Evolutionary conservation across 495 filamentous ascomycete genomes (phyloP).

Genomic region (Tuber umbilicatum): DNA sequence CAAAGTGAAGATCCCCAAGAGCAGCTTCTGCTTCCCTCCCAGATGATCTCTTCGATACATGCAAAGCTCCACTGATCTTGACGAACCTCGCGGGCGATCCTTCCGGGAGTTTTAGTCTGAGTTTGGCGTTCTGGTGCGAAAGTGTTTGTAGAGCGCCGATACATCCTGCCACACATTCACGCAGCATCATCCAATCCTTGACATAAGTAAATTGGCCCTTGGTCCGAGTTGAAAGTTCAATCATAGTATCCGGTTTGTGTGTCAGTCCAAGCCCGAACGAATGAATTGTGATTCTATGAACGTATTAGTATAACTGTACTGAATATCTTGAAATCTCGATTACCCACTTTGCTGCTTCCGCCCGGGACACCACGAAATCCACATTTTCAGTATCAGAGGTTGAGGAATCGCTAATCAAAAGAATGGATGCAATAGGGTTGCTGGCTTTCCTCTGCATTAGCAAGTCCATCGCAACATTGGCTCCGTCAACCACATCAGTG

Average conservation of each 20-base stretch:
- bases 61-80: slow-evolving; percentile 94
- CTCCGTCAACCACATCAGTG: slow-evolving; percentile 94
- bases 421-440: slow-evolving; percentile 92
- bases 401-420: slow-evolving; percentile 98
- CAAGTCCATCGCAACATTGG: slow-evolving; percentile 97
- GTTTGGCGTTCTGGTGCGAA: slow-evolving; percentile 97
- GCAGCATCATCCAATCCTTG: slow-evolving; percentile 99
- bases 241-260: slow-evolving; percentile 98
- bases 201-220: slow-evolving; percentile 98
- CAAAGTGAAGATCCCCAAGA: slow-evolving; percentile 87
- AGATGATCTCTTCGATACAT: slow-evolving; percentile 96
- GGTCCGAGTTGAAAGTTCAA: slow-evolving; percentile 88
- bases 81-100: slow-evolving; percentile 96
- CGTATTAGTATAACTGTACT: slow-evolving; percentile 36
- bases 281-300: slow-evolving; percentile 76
- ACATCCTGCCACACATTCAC: slow-evolving; percentile 93
- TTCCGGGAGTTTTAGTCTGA: slow-evolving; percentile 90
- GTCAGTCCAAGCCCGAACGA: slow-evolving; percentile 95
- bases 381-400: slow-evolving; percentile 93
- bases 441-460: slow-evolving; percentile 96
- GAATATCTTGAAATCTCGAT: slow-evolving; percentile 8
- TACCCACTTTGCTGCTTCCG: slow-evolving; percentile 91
- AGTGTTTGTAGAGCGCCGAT: slow-evolving; percentile 87
- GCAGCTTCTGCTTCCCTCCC: slow-evolving; percentile 91
- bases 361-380: slow-evolving; percentile 96